Base-by-base conservation (phyloP, 129 eudicot genomes). In the Chrysanthemum makinoi region DNA sequence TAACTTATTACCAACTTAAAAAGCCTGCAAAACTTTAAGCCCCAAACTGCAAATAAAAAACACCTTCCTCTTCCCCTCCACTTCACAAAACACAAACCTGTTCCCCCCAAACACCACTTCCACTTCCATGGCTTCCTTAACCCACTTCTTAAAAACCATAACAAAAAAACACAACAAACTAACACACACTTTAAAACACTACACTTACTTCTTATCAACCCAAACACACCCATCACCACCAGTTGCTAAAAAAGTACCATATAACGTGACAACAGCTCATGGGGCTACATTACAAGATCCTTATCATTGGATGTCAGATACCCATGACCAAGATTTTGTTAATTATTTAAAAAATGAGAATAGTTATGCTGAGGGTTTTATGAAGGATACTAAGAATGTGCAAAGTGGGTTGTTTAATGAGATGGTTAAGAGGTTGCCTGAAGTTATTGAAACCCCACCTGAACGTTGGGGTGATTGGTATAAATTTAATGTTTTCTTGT, bases 391-490 rank as follows among this genome's bases (percentile, higher is more conserved):
- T 8, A 55, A 54, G 10, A 64, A 74, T 18, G 18, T 81, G 62
- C 98, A 84, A 66, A 78, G 70, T 9, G 66, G 50, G n/a, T 74
- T 94, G 63, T 85, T 62, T 65, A 68, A 82, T 11, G 96, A 94
- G 71, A 94, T 94, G 98, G 71, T 69, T 61, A 57, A 68, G 28
- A 78, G 95, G 78, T 22, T 84, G 69, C 87, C 98, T 43, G 19
- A 82, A 70, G 73, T 72, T 69, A 84, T 94, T 77, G 72, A 77
- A 16, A 87, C 95, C 52, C 92, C 95, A 13, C 90, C 96, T 68
- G 95, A 89, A 79, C 78, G 79, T 3, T 94, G 96, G 96, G 98
- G 98, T 0, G 83, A 89, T 55, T 94, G 98, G 98, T 94, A 51
- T 44, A 2, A 22, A 26, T 11, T 28, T 3, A 4, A 76, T 17